Percentiles rank a stretch among this genome's conserved stretches.
These are phyloP conservation scores for Quercus lobata DNA, from an alignment of 331 rosid genomes.

Conservation along the genomic window DNA sequence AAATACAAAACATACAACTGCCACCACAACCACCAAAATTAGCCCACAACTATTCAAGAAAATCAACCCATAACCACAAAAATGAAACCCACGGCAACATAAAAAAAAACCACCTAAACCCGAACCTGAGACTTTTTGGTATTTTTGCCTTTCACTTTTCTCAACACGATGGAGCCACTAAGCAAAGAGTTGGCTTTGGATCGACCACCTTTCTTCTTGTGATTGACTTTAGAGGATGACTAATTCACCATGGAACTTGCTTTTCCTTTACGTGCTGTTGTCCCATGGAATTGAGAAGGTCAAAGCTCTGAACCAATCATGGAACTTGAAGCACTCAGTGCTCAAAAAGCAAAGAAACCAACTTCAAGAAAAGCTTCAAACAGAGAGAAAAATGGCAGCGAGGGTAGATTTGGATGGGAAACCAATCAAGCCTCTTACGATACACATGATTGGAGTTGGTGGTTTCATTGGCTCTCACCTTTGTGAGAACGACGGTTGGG, in stretches of 20 bases:
- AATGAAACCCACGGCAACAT: too few relatives aligned
- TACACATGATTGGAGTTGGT: slow-evolving; percentile 93
- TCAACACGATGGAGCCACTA: slow-evolving; percentile 13
- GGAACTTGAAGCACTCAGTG: slow-evolving; percentile 36
- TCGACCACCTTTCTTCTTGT: background rate
- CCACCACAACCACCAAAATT: too few relatives aligned
- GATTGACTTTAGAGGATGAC: slow-evolving; percentile 14
- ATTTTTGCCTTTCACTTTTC: background rate
- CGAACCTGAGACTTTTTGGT: slow-evolving; percentile 12
- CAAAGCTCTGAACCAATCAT: slow-evolving; percentile 44
- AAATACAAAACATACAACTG: too few relatives aligned
- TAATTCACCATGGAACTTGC: background rate
- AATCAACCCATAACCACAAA: too few relatives aligned
- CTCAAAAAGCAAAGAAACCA: background rate
- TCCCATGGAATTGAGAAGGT: slow-evolving; percentile 10
- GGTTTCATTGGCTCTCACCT: slow-evolving; percentile 94
- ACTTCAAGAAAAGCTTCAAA: background rate
- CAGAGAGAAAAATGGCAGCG: slow-evolving; percentile 39
- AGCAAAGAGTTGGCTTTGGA: slow-evolving; percentile 28
- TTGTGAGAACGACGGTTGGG: slow-evolving; percentile 71
- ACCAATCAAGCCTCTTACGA: slow-evolving; percentile 68
- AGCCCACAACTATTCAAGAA: too few relatives aligned
- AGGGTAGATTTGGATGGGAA: slow-evolving; percentile 78
- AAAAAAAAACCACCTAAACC: too few relatives aligned
- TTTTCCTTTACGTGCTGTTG: slow-evolving; percentile 15